These are phyloP conservation scores for Claviceps lovelessii DNA, from an alignment of 2,329 filamentous ascomycete species.

Conservation along the genomic window DNA sequence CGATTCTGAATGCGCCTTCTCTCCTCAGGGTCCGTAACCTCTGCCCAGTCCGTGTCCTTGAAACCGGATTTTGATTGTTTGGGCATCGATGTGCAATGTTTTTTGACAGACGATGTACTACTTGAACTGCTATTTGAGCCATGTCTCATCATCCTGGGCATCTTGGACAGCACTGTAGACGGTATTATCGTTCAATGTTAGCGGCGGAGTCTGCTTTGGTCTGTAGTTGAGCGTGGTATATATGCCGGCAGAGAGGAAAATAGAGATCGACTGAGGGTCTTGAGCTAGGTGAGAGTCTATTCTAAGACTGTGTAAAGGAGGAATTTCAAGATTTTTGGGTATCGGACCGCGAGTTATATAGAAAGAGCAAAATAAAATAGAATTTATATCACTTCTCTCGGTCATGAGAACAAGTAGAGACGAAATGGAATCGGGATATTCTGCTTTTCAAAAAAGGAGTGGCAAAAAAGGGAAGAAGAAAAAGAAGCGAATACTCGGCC, in stretches of 20 bases:
- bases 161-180: neutral
- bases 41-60: slow-evolving; percentile 51
- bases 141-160: slow-evolving; percentile 8
- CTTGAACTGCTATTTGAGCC: slow-evolving; percentile 9
- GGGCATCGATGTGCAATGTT: slow-evolving; percentile 15
- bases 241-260: neutral
- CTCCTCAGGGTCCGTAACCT: slow-evolving; percentile 55
- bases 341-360: too few relatives aligned
- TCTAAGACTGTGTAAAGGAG: neutral
- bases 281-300: neutral
- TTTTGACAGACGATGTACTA: slow-evolving; percentile 10
- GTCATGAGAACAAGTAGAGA: neutral
- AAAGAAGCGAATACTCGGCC: neutral
- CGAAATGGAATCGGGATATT: neutral
- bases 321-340: neutral
- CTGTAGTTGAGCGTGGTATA: neutral
- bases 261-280: neutral
- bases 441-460: neutral
- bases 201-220: too few relatives aligned
- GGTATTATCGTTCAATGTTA: neutral
- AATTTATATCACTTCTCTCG: neutral
- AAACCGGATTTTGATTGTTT: slow-evolving; percentile 26
- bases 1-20: slow-evolving; percentile 63
- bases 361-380: neutral
- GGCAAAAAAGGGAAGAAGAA: neutral